phyloP scores from a whole-genome alignment of 78 protist species.

The Polysphondylium violaceum region DNA sequence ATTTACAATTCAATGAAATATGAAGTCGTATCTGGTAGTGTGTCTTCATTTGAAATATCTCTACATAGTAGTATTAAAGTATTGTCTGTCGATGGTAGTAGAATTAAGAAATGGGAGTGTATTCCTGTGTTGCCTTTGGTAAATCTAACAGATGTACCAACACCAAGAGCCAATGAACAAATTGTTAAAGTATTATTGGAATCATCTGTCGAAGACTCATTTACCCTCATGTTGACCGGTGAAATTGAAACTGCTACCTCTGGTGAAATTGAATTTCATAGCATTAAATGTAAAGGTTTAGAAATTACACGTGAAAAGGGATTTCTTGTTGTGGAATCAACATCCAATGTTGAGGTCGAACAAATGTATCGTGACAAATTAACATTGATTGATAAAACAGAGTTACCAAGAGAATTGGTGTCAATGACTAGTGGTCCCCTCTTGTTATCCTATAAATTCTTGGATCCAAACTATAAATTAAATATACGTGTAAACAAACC shows the following conservation, averaged over 20 bases:
- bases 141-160: not conserved
- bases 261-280: not conserved
- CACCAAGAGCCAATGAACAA: conserved; percentile 18
- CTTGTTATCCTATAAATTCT: conserved; percentile 47
- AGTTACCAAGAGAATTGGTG: conserved; percentile 9
- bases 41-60: conserved; percentile 43
- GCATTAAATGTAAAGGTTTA: conserved; percentile 24
- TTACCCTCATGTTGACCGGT: not conserved
- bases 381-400: conserved; percentile 59
- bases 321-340: conserved; percentile 37
- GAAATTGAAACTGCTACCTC: conserved; percentile 43
- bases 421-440: conserved; percentile 38
- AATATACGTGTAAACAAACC: conserved; percentile 32
- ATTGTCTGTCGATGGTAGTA: conserved; percentile 26
- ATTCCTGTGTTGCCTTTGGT: conserved; percentile 30
- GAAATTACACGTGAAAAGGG: conserved; percentile 69
- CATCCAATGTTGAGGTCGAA: conserved; percentile 61
- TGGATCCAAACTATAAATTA: conserved; percentile 39
- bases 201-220: conserved; percentile 17
- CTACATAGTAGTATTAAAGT: conserved; percentile 18
- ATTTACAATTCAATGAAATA: not conserved
- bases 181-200: conserved; percentile 24
- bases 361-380: conserved; percentile 37
- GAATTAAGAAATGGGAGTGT: conserved; percentile 72
- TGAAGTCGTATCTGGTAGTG: conserved; percentile 37